Conservation (phyloP, 202 grass and related monocot genomes). For the Panicum virgatum region DNA sequence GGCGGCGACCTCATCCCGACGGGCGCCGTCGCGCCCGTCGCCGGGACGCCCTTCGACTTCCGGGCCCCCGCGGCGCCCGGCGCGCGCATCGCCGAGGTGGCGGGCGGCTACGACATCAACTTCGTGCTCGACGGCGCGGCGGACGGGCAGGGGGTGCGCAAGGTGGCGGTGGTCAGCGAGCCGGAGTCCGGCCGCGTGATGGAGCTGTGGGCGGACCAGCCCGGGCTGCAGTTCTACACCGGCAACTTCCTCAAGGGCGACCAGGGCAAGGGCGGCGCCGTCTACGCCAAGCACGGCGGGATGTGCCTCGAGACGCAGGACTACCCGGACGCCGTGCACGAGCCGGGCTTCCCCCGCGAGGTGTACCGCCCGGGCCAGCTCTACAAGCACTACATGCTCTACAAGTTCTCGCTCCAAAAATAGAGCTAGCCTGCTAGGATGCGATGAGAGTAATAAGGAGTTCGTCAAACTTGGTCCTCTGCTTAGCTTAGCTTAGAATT, state of each 20-base stretch:
- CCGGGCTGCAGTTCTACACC: slow-evolving; percentile 86
- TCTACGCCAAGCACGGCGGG: slow-evolving; percentile 51
- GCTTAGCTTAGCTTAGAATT: background rate
- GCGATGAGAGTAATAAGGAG: background rate
- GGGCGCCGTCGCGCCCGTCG: slow-evolving; percentile 50
- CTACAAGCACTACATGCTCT: slow-evolving; percentile 88
- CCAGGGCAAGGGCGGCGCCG: slow-evolving; percentile 56
- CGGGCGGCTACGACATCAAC: slow-evolving; percentile 81
- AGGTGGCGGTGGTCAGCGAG: slow-evolving; percentile 68
- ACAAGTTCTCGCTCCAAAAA: slow-evolving; percentile 65
- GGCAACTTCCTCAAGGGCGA: slow-evolving; percentile 70
- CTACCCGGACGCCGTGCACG: slow-evolving; percentile 77
- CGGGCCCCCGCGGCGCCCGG: slow-evolving; percentile 25
- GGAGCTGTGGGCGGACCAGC: slow-evolving; percentile 83
- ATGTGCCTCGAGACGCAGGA: slow-evolving; percentile 86
- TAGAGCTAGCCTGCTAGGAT: background rate
- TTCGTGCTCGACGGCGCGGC: slow-evolving; percentile 56
- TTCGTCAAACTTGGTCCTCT: background rate
- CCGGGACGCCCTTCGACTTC: slow-evolving; percentile 78
- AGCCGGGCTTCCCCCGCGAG: slow-evolving; percentile 64
- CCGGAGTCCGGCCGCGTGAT: slow-evolving; percentile 54
- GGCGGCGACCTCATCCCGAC: slow-evolving; percentile 69
- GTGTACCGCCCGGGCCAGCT: slow-evolving; percentile 60
- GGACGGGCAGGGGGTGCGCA: slow-evolving; percentile 61
- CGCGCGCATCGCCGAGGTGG: slow-evolving; percentile 39